Percentiles rank a stretch among this genome's conserved stretches.
phyloP scores from a whole-genome alignment of 257 asterid species.

The Penstemon barbatus region DNA sequence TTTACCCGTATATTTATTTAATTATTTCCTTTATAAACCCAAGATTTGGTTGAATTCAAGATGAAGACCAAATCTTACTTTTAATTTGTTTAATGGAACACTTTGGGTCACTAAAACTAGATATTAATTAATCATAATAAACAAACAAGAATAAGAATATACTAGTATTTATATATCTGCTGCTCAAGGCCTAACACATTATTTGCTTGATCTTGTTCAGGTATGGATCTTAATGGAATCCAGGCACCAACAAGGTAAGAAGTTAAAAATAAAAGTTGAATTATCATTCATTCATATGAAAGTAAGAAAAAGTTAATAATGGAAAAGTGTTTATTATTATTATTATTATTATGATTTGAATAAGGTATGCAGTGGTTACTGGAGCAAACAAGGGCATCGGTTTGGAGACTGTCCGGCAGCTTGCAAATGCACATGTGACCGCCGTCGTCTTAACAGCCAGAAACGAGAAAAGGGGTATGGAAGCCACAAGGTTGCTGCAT shows the following conservation, averaged over 20 bases:
- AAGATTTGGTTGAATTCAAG: no score
- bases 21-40: no score
- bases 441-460: conserved; percentile 74
- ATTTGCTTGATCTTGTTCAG: no score
- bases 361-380: conserved; percentile 77
- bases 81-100: no score
- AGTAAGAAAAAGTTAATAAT: not conserved
- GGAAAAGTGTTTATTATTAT: not conserved
- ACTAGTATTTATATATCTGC: no score
- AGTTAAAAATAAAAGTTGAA: no score
- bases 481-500: conserved; percentile 51
- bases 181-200: no score
- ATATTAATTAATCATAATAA: no score
- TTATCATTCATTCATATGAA: not conserved
- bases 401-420: conserved; percentile 70
- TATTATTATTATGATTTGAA: not conserved
- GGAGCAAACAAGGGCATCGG: conserved; percentile 94
- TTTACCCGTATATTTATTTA: no score
- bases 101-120: no score
- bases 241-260: conserved; percentile 37
- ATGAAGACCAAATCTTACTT: no score
- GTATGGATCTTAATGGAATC: conserved; percentile 31
- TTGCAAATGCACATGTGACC: conserved; percentile 52
- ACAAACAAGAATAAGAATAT: no score
- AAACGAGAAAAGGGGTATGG: conserved; percentile 52